Evolutionary conservation across 805 yeast genomes (phyloP).

Genomic region (Schwanniomyces polymorphus): DNA sequence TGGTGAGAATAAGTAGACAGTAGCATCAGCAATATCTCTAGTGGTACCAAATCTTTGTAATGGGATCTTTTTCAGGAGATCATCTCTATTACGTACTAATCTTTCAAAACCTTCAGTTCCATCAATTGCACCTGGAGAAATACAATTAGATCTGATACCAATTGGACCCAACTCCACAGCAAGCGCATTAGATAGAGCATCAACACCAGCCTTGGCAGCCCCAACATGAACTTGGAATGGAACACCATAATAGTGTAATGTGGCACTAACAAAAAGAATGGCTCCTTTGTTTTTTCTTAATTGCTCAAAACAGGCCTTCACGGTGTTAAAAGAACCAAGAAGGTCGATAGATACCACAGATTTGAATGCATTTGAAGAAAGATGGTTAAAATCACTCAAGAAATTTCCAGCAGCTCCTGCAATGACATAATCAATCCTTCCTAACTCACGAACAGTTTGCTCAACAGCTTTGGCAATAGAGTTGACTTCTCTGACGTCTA

Average conservation of each 20-base stretch:
- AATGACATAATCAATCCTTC: conserved; percentile 43
- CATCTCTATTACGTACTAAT: conserved; percentile 42
- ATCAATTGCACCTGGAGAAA: conserved; percentile 89
- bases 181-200: conserved; percentile 76
- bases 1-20: conserved; percentile 77
- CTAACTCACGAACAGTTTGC: conserved; percentile 47
- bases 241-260: conserved; percentile 44
- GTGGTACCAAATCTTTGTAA: conserved; percentile 67
- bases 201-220: conserved; percentile 97
- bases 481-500: conserved; percentile 73
- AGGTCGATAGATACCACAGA: conserved; percentile 39
- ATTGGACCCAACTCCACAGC: conserved; percentile 91
- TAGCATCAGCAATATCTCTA: conserved; percentile 81
- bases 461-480: conserved; percentile 63
- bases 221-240: conserved; percentile 79
- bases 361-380: conserved; percentile 42
- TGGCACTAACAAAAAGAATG: conserved; percentile 46
- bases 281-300: conserved; percentile 43
- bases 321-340: conserved; percentile 43
- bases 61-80: conserved; percentile 49
- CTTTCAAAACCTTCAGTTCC: conserved; percentile 83
- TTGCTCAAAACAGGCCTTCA: conserved; percentile 38
- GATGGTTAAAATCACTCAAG: conserved; percentile 41
- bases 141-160: conserved; percentile 78
- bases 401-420: conserved; percentile 49